Evolutionary conservation across 73 alveolate species (phyloP).

Genomic region (Paramecium sexaurelia): DNA sequence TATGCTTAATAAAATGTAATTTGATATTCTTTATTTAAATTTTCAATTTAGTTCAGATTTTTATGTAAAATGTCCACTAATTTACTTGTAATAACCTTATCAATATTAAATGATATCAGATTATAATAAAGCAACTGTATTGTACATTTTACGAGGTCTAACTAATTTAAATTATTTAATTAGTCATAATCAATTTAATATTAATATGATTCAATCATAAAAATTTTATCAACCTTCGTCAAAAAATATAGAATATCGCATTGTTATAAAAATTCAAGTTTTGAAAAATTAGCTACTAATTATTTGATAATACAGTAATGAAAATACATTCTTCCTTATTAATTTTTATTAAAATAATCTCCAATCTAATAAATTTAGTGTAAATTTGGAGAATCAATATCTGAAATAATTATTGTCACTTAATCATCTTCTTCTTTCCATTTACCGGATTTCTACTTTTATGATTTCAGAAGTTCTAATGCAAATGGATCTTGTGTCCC

Average conservation of each 20-base stretch:
- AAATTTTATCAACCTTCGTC: background rate
- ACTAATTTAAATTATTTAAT: background rate
- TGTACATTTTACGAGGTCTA: background rate
- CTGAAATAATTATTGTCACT: background rate
- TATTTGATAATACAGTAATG: background rate
- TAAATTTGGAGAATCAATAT: background rate
- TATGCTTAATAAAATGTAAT: background rate
- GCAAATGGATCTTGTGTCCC: conserved; percentile 30
- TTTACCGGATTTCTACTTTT: background rate
- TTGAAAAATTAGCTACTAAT: background rate
- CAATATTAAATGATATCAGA: background rate
- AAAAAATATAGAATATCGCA: background rate
- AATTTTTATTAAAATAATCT: background rate
- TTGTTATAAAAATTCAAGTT: background rate
- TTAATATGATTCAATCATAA: background rate
- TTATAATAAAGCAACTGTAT: background rate
- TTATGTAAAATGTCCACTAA: background rate
- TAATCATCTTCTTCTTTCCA: conserved; percentile 42
- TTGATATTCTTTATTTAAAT: background rate
- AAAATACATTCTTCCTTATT: conserved; percentile 21
- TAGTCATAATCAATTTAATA: background rate
- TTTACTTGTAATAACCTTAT: background rate
- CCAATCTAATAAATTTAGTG: background rate
- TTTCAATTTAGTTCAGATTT: background rate
- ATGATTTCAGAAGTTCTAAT: background rate